Evolutionary conservation across 2,329 filamentous ascomycete genomes (phyloP), one percentile per base, ranked within the genome.

Genomic region (Massarina eburnea): DNA sequence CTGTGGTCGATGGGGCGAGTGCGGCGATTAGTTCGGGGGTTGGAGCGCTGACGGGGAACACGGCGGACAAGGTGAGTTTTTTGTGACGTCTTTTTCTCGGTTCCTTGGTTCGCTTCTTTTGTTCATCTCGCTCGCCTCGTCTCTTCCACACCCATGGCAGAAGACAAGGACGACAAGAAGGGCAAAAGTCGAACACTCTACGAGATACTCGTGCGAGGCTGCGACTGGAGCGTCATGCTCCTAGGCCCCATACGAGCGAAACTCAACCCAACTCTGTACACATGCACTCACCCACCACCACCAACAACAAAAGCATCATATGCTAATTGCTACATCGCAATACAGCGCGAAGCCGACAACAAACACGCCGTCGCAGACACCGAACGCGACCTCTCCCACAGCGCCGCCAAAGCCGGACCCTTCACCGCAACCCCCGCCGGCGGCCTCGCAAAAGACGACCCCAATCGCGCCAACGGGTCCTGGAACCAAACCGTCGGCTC

Each of bases 401-500:
- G 86, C 4, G 80, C 87, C 14, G 79, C 79, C 55, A 92, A 90
- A 70, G 67, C 86, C n/a, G 90, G 88, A 4, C 84, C 86, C 49
- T 76, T 85, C 66, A 82, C 85, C 19, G 79, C 88, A 46, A 85
- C 85, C 9, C 76, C 84, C 40, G 81, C 83, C 0, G 89, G 89
- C 38, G 86, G 84, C 27, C 76, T 88, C 39, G 80, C 85, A 51
- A 79, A 81, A 57, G 89, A 96, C 71, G 78, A 89, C 71, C 76
- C 84, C 9, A 77, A 92, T 68, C 88, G 91, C 54, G 75, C 79
- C 18, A 68, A 81, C 15, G 91, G 92, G 34, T 79, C 80, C 15
- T 95, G 87, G 84, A 89, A 96, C 76, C 91, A 96, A 74, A 95
- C 90, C 4, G 65, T 91, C n/a, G 92, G 91, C 41, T 82, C 86